phyloP scores from a whole-genome alignment of 2,329 filamentous ascomycete species.

The Fusarium brachygibbosum region DNA sequence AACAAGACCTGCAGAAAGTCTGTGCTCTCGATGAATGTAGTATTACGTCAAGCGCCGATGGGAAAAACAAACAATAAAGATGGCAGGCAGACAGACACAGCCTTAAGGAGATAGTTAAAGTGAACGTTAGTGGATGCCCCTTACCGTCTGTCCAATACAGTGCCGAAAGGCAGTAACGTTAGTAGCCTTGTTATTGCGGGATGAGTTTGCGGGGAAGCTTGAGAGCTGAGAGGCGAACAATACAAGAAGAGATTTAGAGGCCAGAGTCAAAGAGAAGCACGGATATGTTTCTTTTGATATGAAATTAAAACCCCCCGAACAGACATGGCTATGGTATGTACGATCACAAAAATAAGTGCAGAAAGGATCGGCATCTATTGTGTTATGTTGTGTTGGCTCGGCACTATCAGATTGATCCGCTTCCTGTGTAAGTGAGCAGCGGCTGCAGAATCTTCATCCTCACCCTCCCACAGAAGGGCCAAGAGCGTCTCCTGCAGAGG shows the following conservation, averaged over 20 bases:
- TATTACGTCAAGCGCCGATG: constrained; percentile 32
- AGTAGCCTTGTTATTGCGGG: not conserved
- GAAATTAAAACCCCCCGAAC: constrained; percentile 8
- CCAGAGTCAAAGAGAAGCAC: not conserved
- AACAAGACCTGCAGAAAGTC: constrained; percentile 25
- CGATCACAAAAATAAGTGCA: not conserved
- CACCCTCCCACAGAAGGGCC: not conserved
- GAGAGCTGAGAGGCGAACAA: not conserved
- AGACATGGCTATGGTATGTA: not conserved
- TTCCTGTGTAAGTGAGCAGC: constrained; percentile 4
- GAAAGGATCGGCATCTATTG: constrained; percentile 1
- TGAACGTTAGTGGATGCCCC: not conserved
- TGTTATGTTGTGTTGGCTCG: not conserved
- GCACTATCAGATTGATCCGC: not conserved
- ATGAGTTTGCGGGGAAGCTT: constrained; percentile 7
- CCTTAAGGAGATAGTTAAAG: not conserved
- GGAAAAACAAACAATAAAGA: constrained; percentile 1
- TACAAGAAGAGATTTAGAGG: not conserved
- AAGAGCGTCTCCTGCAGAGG: constrained; percentile 6
- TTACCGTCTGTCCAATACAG: not conserved
- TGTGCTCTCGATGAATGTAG: not conserved
- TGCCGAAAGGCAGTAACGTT: not conserved
- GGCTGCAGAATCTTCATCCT: constrained; percentile 7
- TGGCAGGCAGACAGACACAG: not conserved
- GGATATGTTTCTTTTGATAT: not conserved